Base-by-base conservation (phyloP, 495 filamentous ascomycete species). In the Hypomontagnella monticulosa region DNA sequence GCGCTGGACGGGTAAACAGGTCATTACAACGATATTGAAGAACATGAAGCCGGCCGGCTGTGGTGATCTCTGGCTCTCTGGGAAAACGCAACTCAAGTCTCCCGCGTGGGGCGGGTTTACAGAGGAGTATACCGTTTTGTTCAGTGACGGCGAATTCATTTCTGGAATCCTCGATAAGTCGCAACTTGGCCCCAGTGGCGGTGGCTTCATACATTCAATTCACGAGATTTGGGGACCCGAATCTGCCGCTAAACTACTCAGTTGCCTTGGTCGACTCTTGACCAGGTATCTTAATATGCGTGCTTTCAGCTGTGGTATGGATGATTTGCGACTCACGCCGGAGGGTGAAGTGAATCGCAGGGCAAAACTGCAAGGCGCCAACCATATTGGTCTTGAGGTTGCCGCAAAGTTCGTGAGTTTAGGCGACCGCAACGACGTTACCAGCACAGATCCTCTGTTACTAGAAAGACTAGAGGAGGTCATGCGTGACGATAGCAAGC, bases 1-100 rank as follows among this genome's bases (percentile, higher is more conserved):
- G 15, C 79, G 92, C 44, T 99, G 96, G 96, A 97, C 93, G n/a
- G 96, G 96, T 63, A 99, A 98, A 79, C 96, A 99, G 74, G 82
- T 99, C 12, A 90, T 98, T 61, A 93, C 92, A 11, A 97, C 94
- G 0, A 89, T 99, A 16, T 79, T 99, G 33, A 90, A 91, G 76
- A 99, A 99, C 72, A 93, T 98, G 57, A 86, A 82, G 67, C 96
- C 93, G 0, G 65, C 79, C 7, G 81, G 85, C 61, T 90, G 90
- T 63, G 87, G 89, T 47, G 92, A 93, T 19, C 77, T 99, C 41
- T 93, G 87, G 63, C 83, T 98, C 70, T 85, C 85, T 38, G 89
- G 90, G 40, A 91, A 89, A 65, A 91, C 91, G 32, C 88, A 89
- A 18, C 89, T 93, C 10, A 85, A 88, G 16, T 84, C 82, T n/a